phyloP scores from a whole-genome alignment of 2,329 filamentous ascomycete genomes.

The Epichloe aotearoae region DNA sequence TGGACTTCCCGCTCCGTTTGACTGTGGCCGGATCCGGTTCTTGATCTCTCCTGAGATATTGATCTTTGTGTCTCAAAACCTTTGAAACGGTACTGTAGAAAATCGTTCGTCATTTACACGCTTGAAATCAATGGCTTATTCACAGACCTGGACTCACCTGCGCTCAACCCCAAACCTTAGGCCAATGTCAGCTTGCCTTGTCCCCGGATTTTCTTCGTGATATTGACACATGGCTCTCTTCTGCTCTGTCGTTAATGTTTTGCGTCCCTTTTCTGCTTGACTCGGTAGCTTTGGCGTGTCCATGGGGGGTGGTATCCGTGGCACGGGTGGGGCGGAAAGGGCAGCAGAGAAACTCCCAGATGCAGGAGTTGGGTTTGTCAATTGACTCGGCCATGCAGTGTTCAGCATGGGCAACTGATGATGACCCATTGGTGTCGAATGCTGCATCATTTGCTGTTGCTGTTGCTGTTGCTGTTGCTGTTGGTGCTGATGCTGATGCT shows the following conservation, averaged over 20 bases:
- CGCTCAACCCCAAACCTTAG: conserved; percentile 89
- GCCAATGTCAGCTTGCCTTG: conserved; percentile 95
- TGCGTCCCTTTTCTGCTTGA: conserved; percentile 52
- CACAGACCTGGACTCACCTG: conserved; percentile 50
- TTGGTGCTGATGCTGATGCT: conserved; percentile 19
- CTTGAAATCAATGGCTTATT: background rate
- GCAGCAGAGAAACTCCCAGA: conserved; percentile 43
- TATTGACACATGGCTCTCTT: conserved; percentile 89
- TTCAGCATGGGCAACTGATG: conserved; percentile 56
- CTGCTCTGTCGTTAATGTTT: conserved; percentile 84
- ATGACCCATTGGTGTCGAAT: conserved; percentile 34
- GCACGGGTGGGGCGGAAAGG: conserved; percentile 43
- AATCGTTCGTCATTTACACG: background rate
- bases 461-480: conserved; percentile 5
- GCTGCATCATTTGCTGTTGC: conserved; percentile 16
- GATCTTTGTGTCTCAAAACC: conserved; percentile 85
- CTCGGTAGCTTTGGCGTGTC: conserved; percentile 16
- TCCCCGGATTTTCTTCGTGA: conserved; percentile 75
- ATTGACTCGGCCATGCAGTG: conserved; percentile 68
- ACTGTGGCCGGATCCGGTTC: conserved; percentile 43
- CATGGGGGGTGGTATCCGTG: conserved; percentile 32
- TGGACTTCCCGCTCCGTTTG: conserved; percentile 64
- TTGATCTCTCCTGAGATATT: conserved; percentile 79
- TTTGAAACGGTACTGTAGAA: conserved; percentile 84
- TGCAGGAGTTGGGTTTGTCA: conserved; percentile 53